Evolutionary conservation across 176 grass and related monocot species (phyloP).

Genomic region (Otatea glauca): DNA sequence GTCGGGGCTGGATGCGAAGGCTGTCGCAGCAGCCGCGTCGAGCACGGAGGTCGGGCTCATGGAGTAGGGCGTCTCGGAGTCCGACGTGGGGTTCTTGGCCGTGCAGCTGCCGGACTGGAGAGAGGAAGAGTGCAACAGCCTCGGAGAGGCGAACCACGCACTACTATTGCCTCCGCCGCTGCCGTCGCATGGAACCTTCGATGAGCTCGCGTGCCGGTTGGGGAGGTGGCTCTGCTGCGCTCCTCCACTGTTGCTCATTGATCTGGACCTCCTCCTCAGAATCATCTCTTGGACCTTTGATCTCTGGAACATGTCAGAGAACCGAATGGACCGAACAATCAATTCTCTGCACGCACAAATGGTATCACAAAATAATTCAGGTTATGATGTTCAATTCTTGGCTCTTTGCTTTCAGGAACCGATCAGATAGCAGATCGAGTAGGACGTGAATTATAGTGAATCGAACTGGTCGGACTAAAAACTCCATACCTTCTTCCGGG

Average conservation of each 20-base stretch:
- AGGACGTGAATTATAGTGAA: slow-evolving; percentile 5
- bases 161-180: background rate
- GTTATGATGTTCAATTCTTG: background rate
- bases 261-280: slow-evolving; percentile 54
- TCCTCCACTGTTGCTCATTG: slow-evolving; percentile 42
- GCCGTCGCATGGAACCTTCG: slow-evolving; percentile 17
- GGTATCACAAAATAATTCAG: slow-evolving; percentile 2
- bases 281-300: slow-evolving; percentile 69
- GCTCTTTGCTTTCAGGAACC: background rate
- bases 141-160: slow-evolving; percentile 36
- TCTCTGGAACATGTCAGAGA: slow-evolving; percentile 52
- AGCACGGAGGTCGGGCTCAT: slow-evolving; percentile 67
- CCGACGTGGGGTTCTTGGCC: background rate
- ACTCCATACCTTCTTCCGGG: slow-evolving; percentile 6
- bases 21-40: slow-evolving; percentile 32
- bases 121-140: slow-evolving; percentile 52
- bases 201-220: background rate
- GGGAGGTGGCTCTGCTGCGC: slow-evolving; percentile 31
- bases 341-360: background rate
- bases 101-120: slow-evolving; percentile 34
- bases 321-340: background rate
- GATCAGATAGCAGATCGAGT: background rate
- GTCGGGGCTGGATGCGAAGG: slow-evolving; percentile 7
- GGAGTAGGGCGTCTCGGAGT: slow-evolving; percentile 40
- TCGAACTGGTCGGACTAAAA: background rate